Evolutionary conservation across 768 basidiomycete genomes (phyloP), one percentile per base, ranked within the genome.

Genomic region (Tricholoma matsutake): DNA sequence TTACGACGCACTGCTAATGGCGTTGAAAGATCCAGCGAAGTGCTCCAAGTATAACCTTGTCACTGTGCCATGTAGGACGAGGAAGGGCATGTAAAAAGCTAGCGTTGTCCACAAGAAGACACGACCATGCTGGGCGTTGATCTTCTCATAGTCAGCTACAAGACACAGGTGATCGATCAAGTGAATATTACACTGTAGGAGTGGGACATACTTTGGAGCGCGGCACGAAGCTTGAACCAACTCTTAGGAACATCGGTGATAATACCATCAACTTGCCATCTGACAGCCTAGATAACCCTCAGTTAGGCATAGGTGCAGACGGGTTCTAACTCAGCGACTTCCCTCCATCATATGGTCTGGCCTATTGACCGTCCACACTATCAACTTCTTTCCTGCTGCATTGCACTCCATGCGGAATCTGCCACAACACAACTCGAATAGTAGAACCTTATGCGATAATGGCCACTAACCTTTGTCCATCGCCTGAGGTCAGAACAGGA

Each of bases 331-430:
- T 28, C 29, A 54, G 55, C 31, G 4, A 73, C 84, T 45, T 29
- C 87, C 91, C 85, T 94, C 92, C 83, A 92, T 90, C 92, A 94
- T 94, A 69, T 94, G 87, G 57, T 85, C 86, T 9, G 86, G 86
- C 52, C 88, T 82, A 69, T 99, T 99, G 29, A 98, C 96, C 0
- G 97, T 99, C 97, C 96, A 98, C 3, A 94, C 93, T 83, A 96
- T 89, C 59, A 98, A 66, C 65, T 82, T 81, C 82, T 97, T 97
- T n/a, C 89, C 89, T 0, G 86, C 86, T 13, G 70, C 78, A 70
- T 87, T 86, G 77, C 93, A 95, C 65, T 95, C 90, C 51, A 79
- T 74, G 58, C 88, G 78, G 79, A 99, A 98, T 78, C 95, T 84
- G 66, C 35, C 32, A 58, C 52, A 57, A 22, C 20, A 45, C 56